Evolutionary conservation across 805 yeast genomes (phyloP).

Genomic region (Candida corydali): DNA sequence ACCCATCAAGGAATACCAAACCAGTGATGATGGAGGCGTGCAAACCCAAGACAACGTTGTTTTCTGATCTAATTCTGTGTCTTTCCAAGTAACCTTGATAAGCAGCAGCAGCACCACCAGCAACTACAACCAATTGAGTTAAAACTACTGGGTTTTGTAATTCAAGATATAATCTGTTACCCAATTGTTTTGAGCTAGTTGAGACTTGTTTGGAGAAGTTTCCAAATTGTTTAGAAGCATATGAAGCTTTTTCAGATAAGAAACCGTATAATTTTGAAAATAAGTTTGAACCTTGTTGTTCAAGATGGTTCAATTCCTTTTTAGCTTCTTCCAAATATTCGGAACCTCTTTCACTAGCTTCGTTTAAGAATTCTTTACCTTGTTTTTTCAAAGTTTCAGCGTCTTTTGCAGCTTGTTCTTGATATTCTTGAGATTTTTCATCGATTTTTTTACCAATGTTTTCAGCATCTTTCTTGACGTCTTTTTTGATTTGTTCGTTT

Average conservation of each 20-base stretch:
- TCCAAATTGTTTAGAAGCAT: conserved; percentile 11
- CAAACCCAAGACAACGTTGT: conserved; percentile 42
- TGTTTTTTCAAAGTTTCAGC: conserved; percentile 5
- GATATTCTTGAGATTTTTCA: conserved; percentile 6
- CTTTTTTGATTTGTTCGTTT: conserved; percentile 9
- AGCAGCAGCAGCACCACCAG: conserved; percentile 46
- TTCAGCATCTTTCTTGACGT: conserved; percentile 14
- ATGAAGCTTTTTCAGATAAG: conserved; percentile 8
- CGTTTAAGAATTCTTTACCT: conserved; percentile 18
- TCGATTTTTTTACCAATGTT: conserved; percentile 16
- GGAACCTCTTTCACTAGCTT: conserved; percentile 8
- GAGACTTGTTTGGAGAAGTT: conserved; percentile 9
- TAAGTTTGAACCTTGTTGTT: conserved; percentile 21
- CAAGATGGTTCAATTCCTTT: conserved; percentile 13
- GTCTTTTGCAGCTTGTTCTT: conserved; percentile 11
- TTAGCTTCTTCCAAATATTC: conserved; percentile 5
- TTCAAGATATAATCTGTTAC: conserved; percentile 28
- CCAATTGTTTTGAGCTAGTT: conserved; percentile 11
- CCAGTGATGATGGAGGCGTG: conserved; percentile 53
- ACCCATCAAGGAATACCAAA: conserved; percentile 51
- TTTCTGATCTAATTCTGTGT: conserved; percentile 41
- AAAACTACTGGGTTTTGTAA: conserved; percentile 61
- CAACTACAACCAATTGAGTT: conserved; percentile 47
- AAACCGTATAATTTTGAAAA: conserved; percentile 18
- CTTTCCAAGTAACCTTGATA: conserved; percentile 50